Evolutionary conservation across 345 rosid species (phyloP).

Genomic region (Lepidium sativum): DNA sequence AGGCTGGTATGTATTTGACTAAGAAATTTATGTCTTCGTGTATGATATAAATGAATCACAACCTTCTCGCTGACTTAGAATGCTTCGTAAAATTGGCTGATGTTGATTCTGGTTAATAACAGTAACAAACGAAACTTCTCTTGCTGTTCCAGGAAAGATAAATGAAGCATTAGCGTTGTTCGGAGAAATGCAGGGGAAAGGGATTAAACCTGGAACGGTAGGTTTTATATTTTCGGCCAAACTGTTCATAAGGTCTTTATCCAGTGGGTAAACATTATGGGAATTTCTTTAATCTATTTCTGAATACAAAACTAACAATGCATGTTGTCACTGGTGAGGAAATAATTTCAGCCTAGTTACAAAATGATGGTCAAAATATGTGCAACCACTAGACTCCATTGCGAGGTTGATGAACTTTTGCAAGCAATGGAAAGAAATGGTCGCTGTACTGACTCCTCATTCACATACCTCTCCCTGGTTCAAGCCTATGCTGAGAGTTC

Average conservation of each 20-base stretch:
- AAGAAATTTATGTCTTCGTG: background rate
- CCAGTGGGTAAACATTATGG: background rate
- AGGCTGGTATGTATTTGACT: conserved; percentile 46
- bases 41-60: background rate
- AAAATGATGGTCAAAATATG: conserved; percentile 51
- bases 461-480: conserved; percentile 44
- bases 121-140: background rate
- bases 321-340: background rate
- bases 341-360: conserved; percentile 56
- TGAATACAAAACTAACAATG: background rate
- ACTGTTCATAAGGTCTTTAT: background rate
- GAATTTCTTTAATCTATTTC: background rate
- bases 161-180: conserved; percentile 52
- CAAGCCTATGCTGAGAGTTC: conserved; percentile 46
- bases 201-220: conserved; percentile 73
- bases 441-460: conserved; percentile 41
- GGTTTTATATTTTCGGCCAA: background rate
- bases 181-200: conserved; percentile 56
- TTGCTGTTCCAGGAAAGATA: conserved; percentile 46
- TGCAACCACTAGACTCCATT: conserved; percentile 35
- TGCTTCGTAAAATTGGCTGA: background rate
- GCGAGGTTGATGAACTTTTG: conserved; percentile 47
- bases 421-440: conserved; percentile 53
- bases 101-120: background rate
- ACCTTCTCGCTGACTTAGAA: background rate